Conservation (phyloP, 1,139 yeast genomes). For the Wickerhamomyces sp. region DNA sequence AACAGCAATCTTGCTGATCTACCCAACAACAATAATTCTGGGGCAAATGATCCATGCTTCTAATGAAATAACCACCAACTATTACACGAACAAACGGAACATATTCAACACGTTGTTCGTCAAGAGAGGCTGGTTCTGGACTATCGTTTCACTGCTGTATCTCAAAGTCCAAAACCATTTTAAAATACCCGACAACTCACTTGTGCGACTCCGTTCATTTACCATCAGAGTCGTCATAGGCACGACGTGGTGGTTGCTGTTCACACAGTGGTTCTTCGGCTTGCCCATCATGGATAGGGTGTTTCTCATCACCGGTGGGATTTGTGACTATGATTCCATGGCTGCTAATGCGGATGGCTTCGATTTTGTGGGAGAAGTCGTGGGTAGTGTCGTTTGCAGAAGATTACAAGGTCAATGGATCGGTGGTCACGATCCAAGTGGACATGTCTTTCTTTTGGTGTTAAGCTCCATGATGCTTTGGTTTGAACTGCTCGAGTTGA, state of each 20-base stretch:
- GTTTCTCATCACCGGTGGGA: slow-evolving; percentile 79
- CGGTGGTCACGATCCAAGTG: slow-evolving; percentile 97
- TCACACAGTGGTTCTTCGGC: slow-evolving; percentile 87
- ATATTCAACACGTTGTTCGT: slow-evolving; percentile 70
- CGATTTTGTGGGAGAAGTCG: slow-evolving; percentile 3
- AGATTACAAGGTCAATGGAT: slow-evolving; percentile 65
- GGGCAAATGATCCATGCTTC: slow-evolving; percentile 24
- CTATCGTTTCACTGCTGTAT: slow-evolving; percentile 38
- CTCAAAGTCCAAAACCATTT: slow-evolving; percentile 11
- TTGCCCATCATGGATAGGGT: slow-evolving; percentile 85
- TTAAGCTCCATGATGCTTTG: slow-evolving; percentile 67
- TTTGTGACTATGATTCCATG: slow-evolving; percentile 37
- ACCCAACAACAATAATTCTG: slow-evolving; percentile 25
- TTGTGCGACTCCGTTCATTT: slow-evolving; percentile 1
- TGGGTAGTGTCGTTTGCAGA: slow-evolving; percentile 51
- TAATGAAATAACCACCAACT: slow-evolving; percentile 17
- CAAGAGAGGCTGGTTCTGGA: slow-evolving; percentile 94
- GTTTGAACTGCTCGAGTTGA: slow-evolving; percentile 45
- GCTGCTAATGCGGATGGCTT: slow-evolving; percentile 2
- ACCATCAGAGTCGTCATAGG: slow-evolving; percentile 40
- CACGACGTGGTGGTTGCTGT: slow-evolving; percentile 79
- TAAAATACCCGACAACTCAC: slow-evolving; percentile 2
- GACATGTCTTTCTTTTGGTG: slow-evolving; percentile 79
- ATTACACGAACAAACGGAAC: slow-evolving; percentile 22
- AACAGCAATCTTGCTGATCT: slow-evolving; percentile 18